Evolutionary conservation across 768 basidiomycete genomes (phyloP).

Genomic region (Rickenella mellea): DNA sequence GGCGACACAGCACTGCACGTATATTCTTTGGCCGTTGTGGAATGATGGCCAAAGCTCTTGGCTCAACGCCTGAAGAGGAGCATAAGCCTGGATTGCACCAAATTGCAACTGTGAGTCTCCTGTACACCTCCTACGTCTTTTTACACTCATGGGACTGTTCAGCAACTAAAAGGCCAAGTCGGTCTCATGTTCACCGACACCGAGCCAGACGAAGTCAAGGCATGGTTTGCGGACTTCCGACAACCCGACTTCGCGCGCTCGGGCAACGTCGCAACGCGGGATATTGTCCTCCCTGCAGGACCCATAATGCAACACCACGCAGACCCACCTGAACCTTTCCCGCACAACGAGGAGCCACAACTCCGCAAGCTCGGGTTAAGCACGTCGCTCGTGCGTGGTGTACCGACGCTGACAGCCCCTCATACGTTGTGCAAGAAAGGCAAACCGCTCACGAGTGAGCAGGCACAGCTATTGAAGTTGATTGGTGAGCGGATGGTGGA

Average conservation of each 20-base stretch:
- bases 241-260: slow-evolving; percentile 88
- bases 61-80: slow-evolving; percentile 80
- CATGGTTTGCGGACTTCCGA: slow-evolving; percentile 89
- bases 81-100: slow-evolving; percentile 68
- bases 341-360: slow-evolving; percentile 96
- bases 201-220: slow-evolving; percentile 81
- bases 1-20: slow-evolving; percentile 58
- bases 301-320: slow-evolving; percentile 77
- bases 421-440: slow-evolving; percentile 83
- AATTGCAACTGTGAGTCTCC: slow-evolving; percentile 57
- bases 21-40: slow-evolving; percentile 82
- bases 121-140: background rate
- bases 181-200: slow-evolving; percentile 90
- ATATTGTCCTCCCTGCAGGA: slow-evolving; percentile 70
- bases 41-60: slow-evolving; percentile 95
- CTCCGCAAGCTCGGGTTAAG: slow-evolving; percentile 83
- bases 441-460: slow-evolving; percentile 70
- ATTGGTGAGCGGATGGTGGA: slow-evolving; percentile 83
- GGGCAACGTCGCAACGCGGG: slow-evolving; percentile 70
- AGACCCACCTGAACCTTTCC: slow-evolving; percentile 81
- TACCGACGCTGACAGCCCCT: slow-evolving; percentile 72
- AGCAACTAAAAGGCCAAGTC: slow-evolving; percentile 94
- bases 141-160: slow-evolving; percentile 1
- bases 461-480: slow-evolving; percentile 88
- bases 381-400: slow-evolving; percentile 78